phyloP scores from a whole-genome alignment of 345 rosid species.

The Stellera chamaejasme region DNA sequence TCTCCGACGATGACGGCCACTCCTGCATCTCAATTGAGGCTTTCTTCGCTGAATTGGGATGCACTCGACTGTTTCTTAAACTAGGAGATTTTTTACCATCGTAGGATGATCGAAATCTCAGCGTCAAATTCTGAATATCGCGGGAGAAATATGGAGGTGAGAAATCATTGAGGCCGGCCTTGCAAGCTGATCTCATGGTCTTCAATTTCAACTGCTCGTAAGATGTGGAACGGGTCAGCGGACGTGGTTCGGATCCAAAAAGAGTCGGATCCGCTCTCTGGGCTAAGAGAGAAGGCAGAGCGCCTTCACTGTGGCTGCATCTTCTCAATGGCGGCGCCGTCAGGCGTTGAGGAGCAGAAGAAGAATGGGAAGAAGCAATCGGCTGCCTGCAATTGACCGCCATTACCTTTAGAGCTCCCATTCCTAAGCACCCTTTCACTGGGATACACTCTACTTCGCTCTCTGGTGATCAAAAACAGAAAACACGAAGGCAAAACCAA shows the following conservation, averaged over 20 bases:
- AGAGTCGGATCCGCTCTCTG: constrained; percentile 35
- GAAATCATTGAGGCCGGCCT: constrained; percentile 47
- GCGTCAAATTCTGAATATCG: constrained; percentile 30
- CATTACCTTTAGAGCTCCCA: too few species aligned
- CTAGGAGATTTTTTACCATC: constrained; percentile 14
- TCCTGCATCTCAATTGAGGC: constrained; percentile 4
- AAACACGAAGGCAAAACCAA: too few species aligned
- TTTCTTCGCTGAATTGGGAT: too few species aligned
- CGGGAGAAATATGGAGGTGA: constrained; percentile 57
- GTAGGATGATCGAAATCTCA: constrained; percentile 40
- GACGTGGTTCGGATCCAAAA: constrained; percentile 25
- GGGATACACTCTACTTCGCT: too few species aligned
- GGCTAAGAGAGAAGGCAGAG: constrained; percentile 20
- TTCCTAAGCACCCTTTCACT: too few species aligned
- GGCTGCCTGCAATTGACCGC: constrained; percentile 59
- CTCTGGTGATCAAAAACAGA: too few species aligned
- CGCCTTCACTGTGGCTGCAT: constrained; percentile 19
- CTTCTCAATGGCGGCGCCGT: constrained; percentile 43
- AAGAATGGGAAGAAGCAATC: constrained; percentile 30
- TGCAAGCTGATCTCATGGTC: constrained; percentile 21
- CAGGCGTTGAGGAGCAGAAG: constrained; percentile 47
- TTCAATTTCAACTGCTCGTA: constrained; percentile 22
- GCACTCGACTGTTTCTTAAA: background rate
- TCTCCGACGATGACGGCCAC: background rate
- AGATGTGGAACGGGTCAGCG: constrained; percentile 34